These are phyloP conservation scores for Helianthus annuus DNA, from an alignment of 129 eudicot genomes.

Conservation along the genomic window DNA sequence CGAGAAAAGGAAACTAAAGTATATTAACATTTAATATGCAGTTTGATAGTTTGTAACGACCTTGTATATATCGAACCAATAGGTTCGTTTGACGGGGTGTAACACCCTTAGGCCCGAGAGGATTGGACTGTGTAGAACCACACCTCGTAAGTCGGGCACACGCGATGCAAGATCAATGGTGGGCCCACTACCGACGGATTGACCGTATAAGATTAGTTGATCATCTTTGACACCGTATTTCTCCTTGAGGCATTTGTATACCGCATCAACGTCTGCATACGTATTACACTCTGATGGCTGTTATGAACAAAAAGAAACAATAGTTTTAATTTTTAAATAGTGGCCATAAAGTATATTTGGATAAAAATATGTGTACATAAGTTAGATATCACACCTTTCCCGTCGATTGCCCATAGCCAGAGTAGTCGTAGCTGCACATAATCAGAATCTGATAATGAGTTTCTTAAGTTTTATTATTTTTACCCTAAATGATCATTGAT, in stretches of 20 bases:
- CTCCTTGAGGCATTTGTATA: slow-evolving; percentile 91
- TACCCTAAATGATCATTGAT: neutral
- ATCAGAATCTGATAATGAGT: neutral
- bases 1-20: neutral
- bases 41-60: slow-evolving; percentile 23
- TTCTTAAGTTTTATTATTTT: neutral
- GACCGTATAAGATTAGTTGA: slow-evolving; percentile 77
- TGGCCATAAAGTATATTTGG: neutral
- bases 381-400: slow-evolving; percentile 68
- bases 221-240: slow-evolving; percentile 82
- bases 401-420: slow-evolving; percentile 91
- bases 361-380: neutral
- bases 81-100: slow-evolving; percentile 82
- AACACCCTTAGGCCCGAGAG: slow-evolving; percentile 84
- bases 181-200: slow-evolving; percentile 97
- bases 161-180: slow-evolving; percentile 90
- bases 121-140: slow-evolving; percentile 91
- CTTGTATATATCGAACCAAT: slow-evolving; percentile 95
- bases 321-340: neutral
- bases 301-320: slow-evolving; percentile 24
- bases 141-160: slow-evolving; percentile 79
- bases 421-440: slow-evolving; percentile 77
- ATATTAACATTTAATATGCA: neutral
- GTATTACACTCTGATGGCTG: slow-evolving; percentile 96
- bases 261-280: slow-evolving; percentile 92